These are phyloP conservation scores for Dryas alaskensis DNA, from an alignment of 306 rosid genomes.

Conservation along the genomic window DNA sequence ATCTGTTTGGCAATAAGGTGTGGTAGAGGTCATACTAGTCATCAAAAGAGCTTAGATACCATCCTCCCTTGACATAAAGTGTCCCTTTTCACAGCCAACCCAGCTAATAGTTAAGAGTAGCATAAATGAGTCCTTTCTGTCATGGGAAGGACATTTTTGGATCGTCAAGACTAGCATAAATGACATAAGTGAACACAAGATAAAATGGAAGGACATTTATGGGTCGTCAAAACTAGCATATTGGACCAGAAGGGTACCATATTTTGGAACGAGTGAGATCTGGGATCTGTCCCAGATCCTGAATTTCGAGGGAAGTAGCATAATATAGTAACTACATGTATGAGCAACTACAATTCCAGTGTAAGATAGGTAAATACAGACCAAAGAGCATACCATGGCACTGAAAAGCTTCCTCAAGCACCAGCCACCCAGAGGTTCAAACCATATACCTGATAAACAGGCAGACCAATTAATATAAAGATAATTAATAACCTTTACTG, in stretches of 20 bases:
- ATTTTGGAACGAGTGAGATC: not conserved
- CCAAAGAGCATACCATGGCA: slow-evolving; percentile 17
- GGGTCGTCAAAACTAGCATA: not conserved
- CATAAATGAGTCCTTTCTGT: too few species aligned
- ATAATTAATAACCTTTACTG: slow-evolving; percentile 11
- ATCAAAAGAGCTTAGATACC: too few species aligned
- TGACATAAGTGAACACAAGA: not conserved
- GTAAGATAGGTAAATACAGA: not conserved
- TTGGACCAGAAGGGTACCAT: not conserved
- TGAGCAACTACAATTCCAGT: not conserved
- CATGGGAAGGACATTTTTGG: too few species aligned
- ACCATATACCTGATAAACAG: slow-evolving; percentile 32
- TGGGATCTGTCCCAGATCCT: not conserved
- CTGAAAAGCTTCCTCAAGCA: slow-evolving; percentile 31
- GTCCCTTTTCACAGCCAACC: too few species aligned
- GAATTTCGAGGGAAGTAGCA: not conserved
- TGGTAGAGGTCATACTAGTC: not conserved
- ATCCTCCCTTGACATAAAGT: too few species aligned
- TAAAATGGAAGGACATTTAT: not conserved
- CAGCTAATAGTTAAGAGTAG: too few species aligned
- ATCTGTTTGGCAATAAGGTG: not conserved
- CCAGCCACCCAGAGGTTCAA: slow-evolving; percentile 27
- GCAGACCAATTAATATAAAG: slow-evolving; percentile 17
- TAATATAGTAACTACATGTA: not conserved
- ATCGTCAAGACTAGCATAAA: too few species aligned